These are phyloP conservation scores for Microbotryum lychnidis-dioicae DNA, from an alignment of 1,284 basidiomycete genomes.

Conservation along the genomic window DNA sequence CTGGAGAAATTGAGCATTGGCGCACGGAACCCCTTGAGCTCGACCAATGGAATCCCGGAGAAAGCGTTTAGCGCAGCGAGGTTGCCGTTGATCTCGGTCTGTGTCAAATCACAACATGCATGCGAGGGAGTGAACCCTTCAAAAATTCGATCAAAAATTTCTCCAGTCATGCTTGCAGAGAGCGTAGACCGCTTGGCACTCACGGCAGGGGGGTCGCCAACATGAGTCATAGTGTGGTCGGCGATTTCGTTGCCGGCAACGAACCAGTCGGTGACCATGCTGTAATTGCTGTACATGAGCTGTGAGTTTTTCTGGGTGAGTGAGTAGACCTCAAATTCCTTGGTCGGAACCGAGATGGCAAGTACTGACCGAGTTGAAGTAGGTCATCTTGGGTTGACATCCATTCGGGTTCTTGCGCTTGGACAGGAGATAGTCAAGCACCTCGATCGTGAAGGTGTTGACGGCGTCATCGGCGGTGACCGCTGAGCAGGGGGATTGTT, in stretches of 20 bases:
- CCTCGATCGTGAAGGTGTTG: conserved; percentile 48
- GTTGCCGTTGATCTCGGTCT: conserved; percentile 66
- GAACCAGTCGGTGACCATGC: conserved; percentile 26
- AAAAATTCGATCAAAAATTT: too few relatives aligned
- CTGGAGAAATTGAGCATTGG: conserved; percentile 63
- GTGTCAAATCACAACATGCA: neutral
- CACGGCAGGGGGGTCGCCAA: conserved; percentile 50
- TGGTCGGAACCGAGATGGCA: neutral
- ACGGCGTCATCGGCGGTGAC: conserved; percentile 48
- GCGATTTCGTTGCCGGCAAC: conserved; percentile 77
- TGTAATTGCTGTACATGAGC: neutral
- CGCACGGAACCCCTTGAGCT: conserved; percentile 66
- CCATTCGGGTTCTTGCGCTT: conserved; percentile 74
- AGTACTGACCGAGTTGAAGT: conserved; percentile 55
- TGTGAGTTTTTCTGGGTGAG: neutral
- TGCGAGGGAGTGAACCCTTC: neutral
- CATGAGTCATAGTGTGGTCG: conserved; percentile 74
- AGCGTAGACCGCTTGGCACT: conserved; percentile 25
- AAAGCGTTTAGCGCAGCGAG: conserved; percentile 64
- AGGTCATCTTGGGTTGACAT: conserved; percentile 65
- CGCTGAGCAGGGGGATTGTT: conserved; percentile 6
- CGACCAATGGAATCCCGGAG: conserved; percentile 66
- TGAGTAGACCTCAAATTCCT: neutral
- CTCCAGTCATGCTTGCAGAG: neutral
- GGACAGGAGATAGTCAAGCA: conserved; percentile 55